phyloP scores from a whole-genome alignment of 495 filamentous ascomycete genomes.

The Penicillium taxi region DNA sequence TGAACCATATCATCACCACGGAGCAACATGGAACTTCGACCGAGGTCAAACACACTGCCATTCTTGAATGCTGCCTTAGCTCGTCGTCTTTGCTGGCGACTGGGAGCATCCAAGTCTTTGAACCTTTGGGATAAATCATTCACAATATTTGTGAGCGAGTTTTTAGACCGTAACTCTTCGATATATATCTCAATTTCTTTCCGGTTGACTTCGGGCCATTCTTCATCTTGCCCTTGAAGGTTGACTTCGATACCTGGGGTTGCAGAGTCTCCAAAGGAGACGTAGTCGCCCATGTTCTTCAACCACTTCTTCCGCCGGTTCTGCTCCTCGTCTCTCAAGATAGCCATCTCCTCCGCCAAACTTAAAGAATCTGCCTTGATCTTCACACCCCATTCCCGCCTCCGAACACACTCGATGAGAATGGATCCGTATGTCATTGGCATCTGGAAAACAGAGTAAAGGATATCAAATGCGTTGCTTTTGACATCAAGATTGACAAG shows the following conservation, averaged over 20 bases:
- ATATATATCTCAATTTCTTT: constrained; percentile 52
- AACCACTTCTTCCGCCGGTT: constrained; percentile 85
- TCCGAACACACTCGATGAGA: constrained; percentile 72
- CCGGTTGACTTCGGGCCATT: constrained; percentile 61
- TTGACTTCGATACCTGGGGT: constrained; percentile 79
- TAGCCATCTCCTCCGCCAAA: constrained; percentile 82
- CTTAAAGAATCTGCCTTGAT: constrained; percentile 75
- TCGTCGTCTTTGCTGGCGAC: constrained; percentile 65
- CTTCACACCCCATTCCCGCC: constrained; percentile 86
- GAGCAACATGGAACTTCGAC: constrained; percentile 70
- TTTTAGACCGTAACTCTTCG: constrained; percentile 38
- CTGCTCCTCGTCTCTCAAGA: constrained; percentile 84
- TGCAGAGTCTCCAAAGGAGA: constrained; percentile 53
- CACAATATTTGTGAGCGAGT: constrained; percentile 29
- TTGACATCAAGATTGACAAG: constrained; percentile 64
- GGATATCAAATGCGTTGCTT: constrained; percentile 63
- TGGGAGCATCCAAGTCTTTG: constrained; percentile 56
- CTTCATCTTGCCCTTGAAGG: constrained; percentile 66
- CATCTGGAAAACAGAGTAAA: constrained; percentile 67
- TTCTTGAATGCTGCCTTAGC: constrained; percentile 92
- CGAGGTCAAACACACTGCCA: constrained; percentile 82
- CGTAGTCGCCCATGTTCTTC: constrained; percentile 58
- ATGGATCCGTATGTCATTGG: constrained; percentile 86
- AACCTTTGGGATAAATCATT: constrained; percentile 62
- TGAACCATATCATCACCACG: constrained; percentile 73